phyloP scores from a whole-genome alignment of 108 stramenopile species.

The Conticribra weissflogii region DNA sequence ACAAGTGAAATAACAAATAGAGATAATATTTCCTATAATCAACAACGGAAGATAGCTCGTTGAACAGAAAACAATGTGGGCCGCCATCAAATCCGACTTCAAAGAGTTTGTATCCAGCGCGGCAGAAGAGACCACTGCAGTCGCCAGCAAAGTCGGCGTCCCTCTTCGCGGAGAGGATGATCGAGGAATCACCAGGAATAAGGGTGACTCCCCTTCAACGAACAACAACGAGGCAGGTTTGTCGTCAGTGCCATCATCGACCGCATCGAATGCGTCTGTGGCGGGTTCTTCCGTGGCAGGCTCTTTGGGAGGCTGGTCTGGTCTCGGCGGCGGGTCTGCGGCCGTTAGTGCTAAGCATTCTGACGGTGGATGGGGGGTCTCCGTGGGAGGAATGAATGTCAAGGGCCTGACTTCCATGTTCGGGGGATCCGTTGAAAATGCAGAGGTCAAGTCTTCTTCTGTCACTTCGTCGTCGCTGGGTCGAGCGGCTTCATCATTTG shows the following conservation, averaged over 20 bases:
- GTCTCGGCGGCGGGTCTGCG: not conserved
- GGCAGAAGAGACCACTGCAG: constrained; percentile 44
- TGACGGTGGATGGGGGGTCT: not conserved
- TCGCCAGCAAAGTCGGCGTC: constrained; percentile 24
- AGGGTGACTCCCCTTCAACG: too few species aligned
- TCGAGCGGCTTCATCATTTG: not conserved
- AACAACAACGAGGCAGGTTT: too few species aligned
- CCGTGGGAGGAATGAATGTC: constrained; percentile 18
- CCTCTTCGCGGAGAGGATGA: not conserved
- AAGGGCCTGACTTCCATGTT: constrained; percentile 35
- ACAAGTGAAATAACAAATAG: too few species aligned
- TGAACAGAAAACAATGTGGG: constrained; percentile 56
- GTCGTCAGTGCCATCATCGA: too few species aligned
- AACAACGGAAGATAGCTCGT: constrained; percentile 1
- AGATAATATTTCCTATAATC: not conserved
- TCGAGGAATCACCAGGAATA: too few species aligned
- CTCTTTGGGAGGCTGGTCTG: not conserved
- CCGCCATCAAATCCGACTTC: constrained; percentile 49
- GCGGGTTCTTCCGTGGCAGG: not conserved
- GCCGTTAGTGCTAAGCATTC: not conserved
- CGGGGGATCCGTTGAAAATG: constrained; percentile 30
- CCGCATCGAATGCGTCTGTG: not conserved
- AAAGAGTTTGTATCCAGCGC: constrained; percentile 43
- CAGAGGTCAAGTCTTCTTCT: not conserved
- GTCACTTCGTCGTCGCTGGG: constrained; percentile 1